Evolutionary conservation across 805 yeast genomes (phyloP).

Genomic region (Candida boleticola): DNA sequence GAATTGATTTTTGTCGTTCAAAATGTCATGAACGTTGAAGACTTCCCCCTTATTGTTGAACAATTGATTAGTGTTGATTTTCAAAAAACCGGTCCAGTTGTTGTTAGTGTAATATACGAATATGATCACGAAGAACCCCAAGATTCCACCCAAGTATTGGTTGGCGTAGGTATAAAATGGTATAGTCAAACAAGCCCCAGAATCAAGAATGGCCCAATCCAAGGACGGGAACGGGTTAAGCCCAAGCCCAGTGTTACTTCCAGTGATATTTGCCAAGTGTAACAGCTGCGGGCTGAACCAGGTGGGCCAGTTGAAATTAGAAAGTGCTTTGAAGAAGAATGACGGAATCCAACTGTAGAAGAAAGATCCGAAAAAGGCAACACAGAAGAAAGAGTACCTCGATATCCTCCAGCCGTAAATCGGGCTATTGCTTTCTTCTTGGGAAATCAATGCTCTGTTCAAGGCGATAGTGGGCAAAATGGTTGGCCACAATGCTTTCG

Average conservation of each 20-base stretch:
- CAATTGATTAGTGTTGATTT: conserved; percentile 50
- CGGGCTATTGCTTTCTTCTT: conserved; percentile 19
- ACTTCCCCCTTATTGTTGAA: conserved; percentile 51
- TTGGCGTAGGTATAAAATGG: conserved; percentile 44
- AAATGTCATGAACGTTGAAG: conserved; percentile 46
- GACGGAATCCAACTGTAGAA: conserved; percentile 44
- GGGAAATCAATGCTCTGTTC: conserved; percentile 38
- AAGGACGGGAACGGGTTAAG: conserved; percentile 42
- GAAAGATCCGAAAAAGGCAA: conserved; percentile 32
- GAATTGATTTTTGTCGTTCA: conserved; percentile 42
- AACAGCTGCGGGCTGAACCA: conserved; percentile 41
- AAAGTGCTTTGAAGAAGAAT: conserved; percentile 36
- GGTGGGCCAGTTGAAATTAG: conserved; percentile 45
- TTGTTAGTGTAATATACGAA: conserved; percentile 45
- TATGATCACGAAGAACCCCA: conserved; percentile 32
- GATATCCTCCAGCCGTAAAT: conserved; percentile 43
- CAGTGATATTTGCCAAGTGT: conserved; percentile 38
- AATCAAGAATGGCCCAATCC: conserved; percentile 42
- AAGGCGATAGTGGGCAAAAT: conserved; percentile 42
- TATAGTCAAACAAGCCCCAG: conserved; percentile 38
- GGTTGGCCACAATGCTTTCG: conserved; percentile 44
- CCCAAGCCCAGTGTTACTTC: conserved; percentile 38
- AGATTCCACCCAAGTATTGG: conserved; percentile 34
- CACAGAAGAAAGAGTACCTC: conserved; percentile 37
- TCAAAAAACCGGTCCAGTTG: conserved; percentile 50